phyloP scores from a whole-genome alignment of 345 rosid genomes.

The Citrus unshiu region DNA sequence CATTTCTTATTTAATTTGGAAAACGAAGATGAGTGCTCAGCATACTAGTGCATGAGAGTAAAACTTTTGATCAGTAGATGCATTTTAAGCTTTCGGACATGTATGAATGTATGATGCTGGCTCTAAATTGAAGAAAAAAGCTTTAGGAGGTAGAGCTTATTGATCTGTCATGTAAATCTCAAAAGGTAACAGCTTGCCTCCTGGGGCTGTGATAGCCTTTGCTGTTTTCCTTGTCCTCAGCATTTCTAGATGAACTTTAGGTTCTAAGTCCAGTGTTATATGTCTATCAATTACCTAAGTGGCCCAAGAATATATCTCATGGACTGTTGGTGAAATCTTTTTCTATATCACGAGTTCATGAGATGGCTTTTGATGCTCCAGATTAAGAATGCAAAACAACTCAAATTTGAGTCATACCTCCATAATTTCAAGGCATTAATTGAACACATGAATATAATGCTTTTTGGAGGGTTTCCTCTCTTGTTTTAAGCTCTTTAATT shows the following conservation, averaged over 20 bases:
- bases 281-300: neutral
- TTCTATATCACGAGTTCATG: neutral
- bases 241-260: neutral
- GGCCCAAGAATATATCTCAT: neutral
- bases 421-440: neutral
- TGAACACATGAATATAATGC: neutral
- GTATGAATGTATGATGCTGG: neutral
- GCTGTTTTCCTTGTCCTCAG: neutral
- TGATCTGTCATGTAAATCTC: neutral
- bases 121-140: neutral
- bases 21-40: neutral
- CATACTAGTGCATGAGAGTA: neutral
- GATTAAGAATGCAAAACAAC: neutral
- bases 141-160: neutral
- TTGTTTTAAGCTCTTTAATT: neutral
- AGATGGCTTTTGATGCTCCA: neutral
- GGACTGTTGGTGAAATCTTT: neutral
- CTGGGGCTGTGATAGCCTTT: neutral
- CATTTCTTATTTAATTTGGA: neutral
- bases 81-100: neutral
- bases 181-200: neutral
- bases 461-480: neutral
- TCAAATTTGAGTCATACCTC: neutral
- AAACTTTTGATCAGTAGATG: neutral
- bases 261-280: neutral